These are phyloP conservation scores for Gleditsia sinensis DNA, from an alignment of 306 rosid species.

Conservation along the genomic window DNA sequence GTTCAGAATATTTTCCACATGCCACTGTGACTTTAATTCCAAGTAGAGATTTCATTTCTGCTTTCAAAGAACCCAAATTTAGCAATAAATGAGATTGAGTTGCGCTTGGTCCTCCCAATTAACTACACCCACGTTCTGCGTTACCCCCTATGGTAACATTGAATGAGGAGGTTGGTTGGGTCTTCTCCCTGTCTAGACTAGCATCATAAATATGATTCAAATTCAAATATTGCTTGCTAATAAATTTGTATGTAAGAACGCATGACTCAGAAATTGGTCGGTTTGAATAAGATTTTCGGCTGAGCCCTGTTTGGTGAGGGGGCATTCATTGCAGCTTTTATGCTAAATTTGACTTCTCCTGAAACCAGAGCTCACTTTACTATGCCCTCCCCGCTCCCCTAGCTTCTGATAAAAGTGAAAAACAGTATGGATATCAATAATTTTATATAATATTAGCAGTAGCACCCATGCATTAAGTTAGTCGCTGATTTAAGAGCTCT, in stretches of 20 bases:
- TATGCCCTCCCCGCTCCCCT: no score
- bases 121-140: conserved; percentile 37
- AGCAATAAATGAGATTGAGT: conserved; percentile 27
- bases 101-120: conserved; percentile 6
- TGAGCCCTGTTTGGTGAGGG: background rate
- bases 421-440: no score
- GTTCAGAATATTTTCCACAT: no score
- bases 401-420: no score
- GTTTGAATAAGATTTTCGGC: no score
- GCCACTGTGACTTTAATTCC: no score
- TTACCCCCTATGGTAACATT: background rate
- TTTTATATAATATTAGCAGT: no score
- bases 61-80: background rate
- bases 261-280: background rate
- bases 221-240: background rate
- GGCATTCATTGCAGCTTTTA: conserved; percentile 10
- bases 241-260: background rate
- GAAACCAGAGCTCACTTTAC: no score
- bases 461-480: no score
- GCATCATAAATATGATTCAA: background rate
- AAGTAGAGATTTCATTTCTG: no score
- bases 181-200: background rate
- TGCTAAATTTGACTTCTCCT: no score
- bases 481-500: no score
- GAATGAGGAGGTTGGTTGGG: background rate